Evolutionary conservation across 108 stramenopile species (phyloP), one percentile per base, ranked within the genome.

Genomic region (Aurantiochytrium sp.): DNA sequence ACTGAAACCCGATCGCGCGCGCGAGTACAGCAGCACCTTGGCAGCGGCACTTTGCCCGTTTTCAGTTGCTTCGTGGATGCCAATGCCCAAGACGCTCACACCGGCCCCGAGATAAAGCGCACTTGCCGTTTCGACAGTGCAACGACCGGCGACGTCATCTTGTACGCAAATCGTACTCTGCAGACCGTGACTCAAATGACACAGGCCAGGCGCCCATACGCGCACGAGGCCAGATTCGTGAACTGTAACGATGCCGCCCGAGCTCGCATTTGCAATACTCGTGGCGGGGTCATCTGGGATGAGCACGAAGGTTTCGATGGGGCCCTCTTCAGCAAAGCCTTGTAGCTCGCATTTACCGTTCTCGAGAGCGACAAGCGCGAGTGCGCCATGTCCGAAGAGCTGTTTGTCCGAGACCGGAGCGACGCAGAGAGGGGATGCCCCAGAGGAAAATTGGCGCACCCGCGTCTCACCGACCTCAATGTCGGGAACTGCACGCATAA

Each of bases 21-120:
- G 64, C 64, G 76, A 83, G 51, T 83, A 83, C 51, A 83, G n/a
- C 5, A 83, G 23, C 44, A 83, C 76, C 51, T 83, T 83, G 76
- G 76, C 49, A 53, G 16, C 76, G 76, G 12, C 3, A 35, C 35
- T 35, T 47, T 53, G 23, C 3, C 76, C 49, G 28, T 35, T 18
- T 45, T 53, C 51, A 45, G 16, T 4, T 3, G 44, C 23, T 45
- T 83, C 76, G 25, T 53, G 6, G 25, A 83, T 53, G 6, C 49
- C 76, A 12, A 83, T 53, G 8, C 76, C 76, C 16, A 83, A 3
- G 12, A 83, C 76, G 28, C 51, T 53, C n/a, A 83, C 51, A 23
- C 76, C 76, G 51, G 49, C 51, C 16, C 76, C 76, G 12, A 83
- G 51, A 45, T 83, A 83, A 16, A 83, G 51, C 16, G 49, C 76